Conservation (phyloP, 202 grass and related monocot species). For the Setaria italica region DNA sequence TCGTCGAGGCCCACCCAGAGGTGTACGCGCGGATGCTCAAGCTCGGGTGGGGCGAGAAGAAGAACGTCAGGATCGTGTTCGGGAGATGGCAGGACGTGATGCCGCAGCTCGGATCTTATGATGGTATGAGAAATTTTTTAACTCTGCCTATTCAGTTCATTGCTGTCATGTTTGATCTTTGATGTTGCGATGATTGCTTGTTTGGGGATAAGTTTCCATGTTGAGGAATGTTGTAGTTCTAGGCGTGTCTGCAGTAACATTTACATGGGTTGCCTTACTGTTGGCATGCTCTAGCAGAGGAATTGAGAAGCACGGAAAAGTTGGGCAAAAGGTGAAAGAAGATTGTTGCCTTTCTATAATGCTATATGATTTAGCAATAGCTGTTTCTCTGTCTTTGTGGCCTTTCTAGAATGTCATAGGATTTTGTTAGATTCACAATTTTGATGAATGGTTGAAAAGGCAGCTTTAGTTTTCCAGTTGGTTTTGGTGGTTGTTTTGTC, state of each 20-base stretch:
- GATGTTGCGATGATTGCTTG: slow-evolving; percentile 29
- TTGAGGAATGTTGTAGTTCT: not conserved
- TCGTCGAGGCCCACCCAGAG: slow-evolving; percentile 87
- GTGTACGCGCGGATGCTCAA: slow-evolving; percentile 87
- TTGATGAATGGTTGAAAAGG: not conserved
- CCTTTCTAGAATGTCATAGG: not conserved
- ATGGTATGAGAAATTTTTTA: slow-evolving; percentile 57
- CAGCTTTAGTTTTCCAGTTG: not conserved
- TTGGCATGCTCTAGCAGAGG: not conserved
- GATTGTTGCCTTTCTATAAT: not conserved
- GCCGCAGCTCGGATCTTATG: slow-evolving; percentile 79
- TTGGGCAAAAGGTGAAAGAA: not conserved
- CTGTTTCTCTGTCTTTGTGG: not conserved
- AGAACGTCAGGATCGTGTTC: slow-evolving; percentile 84
- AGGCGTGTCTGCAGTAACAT: not conserved
- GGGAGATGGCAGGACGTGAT: slow-evolving; percentile 92
- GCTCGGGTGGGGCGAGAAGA: slow-evolving; percentile 83
- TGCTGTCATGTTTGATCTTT: not conserved
- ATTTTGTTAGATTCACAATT: not conserved
- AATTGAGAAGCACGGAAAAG: not conserved
- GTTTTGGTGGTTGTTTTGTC: not conserved
- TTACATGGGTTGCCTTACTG: not conserved
- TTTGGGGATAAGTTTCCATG: not conserved
- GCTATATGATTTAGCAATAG: not conserved
- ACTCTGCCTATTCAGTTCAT: not conserved